Evolutionary conservation across 2,329 filamentous ascomycete species (phyloP).

Genomic region (Microascus cirrosus): DNA sequence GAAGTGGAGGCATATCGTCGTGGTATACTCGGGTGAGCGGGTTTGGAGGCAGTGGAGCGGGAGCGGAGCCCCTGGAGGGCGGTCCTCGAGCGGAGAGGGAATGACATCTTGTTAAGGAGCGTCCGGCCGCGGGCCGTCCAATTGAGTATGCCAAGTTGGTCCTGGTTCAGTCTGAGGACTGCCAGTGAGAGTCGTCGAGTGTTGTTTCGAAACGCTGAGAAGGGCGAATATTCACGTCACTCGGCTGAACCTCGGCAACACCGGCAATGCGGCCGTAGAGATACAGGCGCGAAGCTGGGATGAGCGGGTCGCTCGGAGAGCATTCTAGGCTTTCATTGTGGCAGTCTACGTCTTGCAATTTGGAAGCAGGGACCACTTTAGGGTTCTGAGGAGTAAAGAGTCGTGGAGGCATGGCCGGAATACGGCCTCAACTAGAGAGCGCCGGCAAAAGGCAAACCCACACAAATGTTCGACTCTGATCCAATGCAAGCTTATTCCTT

Average conservation of each 20-base stretch:
- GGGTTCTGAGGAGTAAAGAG: background rate
- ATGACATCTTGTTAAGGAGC: constrained; percentile 6
- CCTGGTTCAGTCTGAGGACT: background rate
- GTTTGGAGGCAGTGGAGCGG: background rate
- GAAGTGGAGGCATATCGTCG: constrained; percentile 19
- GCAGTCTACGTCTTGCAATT: background rate
- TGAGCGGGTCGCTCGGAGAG: background rate
- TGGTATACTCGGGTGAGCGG: constrained; percentile 7
- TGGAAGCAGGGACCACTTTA: background rate
- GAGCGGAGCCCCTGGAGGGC: constrained; percentile 7
- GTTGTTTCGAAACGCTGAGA: background rate
- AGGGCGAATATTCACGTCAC: background rate
- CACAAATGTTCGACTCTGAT: background rate
- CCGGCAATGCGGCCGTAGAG: background rate
- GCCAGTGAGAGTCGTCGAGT: background rate
- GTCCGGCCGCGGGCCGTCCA: background rate
- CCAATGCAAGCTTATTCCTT: background rate
- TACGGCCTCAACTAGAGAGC: background rate
- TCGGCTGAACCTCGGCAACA: constrained; percentile 2
- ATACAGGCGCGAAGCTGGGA: background rate
- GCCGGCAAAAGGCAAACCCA: background rate
- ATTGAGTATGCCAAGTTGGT: background rate
- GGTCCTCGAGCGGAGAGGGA: constrained; percentile 7
- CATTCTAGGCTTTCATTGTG: background rate
- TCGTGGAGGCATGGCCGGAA: background rate